Evolutionary conservation across 2,329 filamentous ascomycete genomes (phyloP).

Genomic region (Botrytis sinoallii): DNA sequence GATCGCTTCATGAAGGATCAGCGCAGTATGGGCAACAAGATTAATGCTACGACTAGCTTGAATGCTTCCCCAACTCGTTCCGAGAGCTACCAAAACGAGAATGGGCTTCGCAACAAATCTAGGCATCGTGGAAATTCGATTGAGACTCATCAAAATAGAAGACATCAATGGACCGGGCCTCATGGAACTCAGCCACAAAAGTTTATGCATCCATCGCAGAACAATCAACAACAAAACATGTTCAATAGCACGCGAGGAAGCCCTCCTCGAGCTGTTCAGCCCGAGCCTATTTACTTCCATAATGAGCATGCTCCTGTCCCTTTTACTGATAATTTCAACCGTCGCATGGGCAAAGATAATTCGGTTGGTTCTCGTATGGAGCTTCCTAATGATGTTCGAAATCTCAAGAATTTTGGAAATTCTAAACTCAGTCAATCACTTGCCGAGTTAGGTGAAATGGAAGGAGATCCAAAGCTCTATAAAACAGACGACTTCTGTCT

Average conservation of each 20-base stretch:
- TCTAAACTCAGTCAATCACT: background rate
- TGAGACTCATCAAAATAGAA: background rate
- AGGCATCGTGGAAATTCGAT: background rate
- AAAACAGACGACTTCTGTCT: background rate
- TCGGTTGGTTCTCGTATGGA: background rate
- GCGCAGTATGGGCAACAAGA: background rate
- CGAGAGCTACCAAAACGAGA: background rate
- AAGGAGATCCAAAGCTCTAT: slow-evolving; percentile 3
- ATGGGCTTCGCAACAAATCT: background rate
- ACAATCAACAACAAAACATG: background rate
- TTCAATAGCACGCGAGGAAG: slow-evolving; percentile 2
- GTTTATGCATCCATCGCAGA: background rate
- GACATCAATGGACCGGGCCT: background rate
- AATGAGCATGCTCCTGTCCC: slow-evolving; percentile 3
- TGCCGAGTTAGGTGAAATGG: background rate
- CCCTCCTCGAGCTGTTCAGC: background rate
- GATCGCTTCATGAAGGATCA: slow-evolving; percentile 8
- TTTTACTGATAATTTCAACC: background rate
- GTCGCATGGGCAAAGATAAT: background rate
- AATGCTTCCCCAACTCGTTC: background rate
- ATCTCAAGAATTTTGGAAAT: background rate
- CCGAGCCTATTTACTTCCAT: slow-evolving; percentile 20
- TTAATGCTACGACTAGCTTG: background rate
- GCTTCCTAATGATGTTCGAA: slow-evolving; percentile 17
- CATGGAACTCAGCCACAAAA: background rate